Base-by-base conservation (phyloP, 768 basidiomycete genomes). In the Psilocybe tampanensis region DNA sequence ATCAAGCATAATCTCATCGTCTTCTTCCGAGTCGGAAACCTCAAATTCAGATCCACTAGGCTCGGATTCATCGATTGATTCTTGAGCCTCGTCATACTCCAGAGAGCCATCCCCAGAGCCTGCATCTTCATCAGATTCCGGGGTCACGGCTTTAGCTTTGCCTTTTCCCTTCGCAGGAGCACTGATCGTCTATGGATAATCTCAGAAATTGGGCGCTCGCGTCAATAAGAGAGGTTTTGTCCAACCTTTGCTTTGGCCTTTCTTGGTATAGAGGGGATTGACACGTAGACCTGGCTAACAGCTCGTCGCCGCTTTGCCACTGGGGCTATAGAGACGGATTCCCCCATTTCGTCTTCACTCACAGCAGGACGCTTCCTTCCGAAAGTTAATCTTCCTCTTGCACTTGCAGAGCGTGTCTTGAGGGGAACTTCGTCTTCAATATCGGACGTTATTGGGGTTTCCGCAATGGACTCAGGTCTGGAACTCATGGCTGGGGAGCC, bases 11-110 rank as follows among this genome's bases (percentile, higher is more conserved):
- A 84, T 54, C 45, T 74, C 76, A 59, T 84, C 82, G 41, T 78
- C 78, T 52, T 79, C 80, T 51, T 64, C 64, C 43, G 60, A 60
- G 32, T 78, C 74, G 42, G 76, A 76, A 18, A 71, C 68, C 13
- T 71, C 73, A 60, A 86, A 89, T 54, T 88, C 87, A 39, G 89
- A 89, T 23, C 78, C 85, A 66, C 80, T 83, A 52, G 75, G 80
- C 26, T 80, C 80, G 17, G 80, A 84, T 55, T 88, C 86, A 11
- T 76, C 73, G 23, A 79, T 63, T 51, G 45, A 15, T 66, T 66
- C 15, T 67, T 68, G 19, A 18, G 72, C 76, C 42, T 72, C 70
- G 18, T 80, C 39, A 29, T 53, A 53, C 32, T 53, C 52, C 13
- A 53, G 74, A 34, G 73, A 75, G 22, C 63, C 57, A 11, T 54